Base-by-base conservation (phyloP, 257 asterid genomes). In the Solanum pennellii region DNA sequence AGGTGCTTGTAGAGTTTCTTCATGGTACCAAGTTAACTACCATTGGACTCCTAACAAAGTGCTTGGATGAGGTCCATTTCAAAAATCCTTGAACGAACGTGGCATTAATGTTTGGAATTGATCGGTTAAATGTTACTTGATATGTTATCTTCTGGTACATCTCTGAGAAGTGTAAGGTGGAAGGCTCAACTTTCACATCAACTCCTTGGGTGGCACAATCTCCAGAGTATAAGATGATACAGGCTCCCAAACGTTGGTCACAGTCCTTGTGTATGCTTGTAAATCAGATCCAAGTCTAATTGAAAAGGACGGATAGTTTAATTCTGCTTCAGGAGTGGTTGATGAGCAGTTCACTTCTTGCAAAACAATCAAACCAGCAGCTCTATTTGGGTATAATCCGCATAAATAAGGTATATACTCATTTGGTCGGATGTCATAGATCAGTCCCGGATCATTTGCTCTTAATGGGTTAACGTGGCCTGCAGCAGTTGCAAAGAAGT, bases 251-350 rank as follows among this genome's bases (percentile, higher is more conserved):
- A 91, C 94, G 12, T 92, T 92, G 6, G 91, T 92, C 72, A 92
- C 94, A 10, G 90, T 92, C 89, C 93, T 90, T 2, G 91, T 66
- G 77, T 89, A 91, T 7, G 13, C 76, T 5, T 75, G 86, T 14
- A 31, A 5, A 80, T 27, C 66, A 47, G 68, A 80, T 37, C 90
- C 88, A 9, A 89, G 82, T 2, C 6, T 35, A 21, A 92, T 14
- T 1, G 92, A 44, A 20, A 92, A 87, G 16, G 93, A 91, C 2
- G 93, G 94, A 31, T 91, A 90, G 45, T 92, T 92, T n/a, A 92
- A 83, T n/a, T 88, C 86, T 62, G 89, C 90, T 82, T 89, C 90
- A 0, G 89, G 83, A 18, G 80, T 65, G 39, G 86, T 60, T 31
- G 15, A 71, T 29, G 89, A 86, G 84, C 92, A 91, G 12, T 80